Base-by-base conservation (phyloP, 2,329 filamentous ascomycete genomes). In the Ophiostoma ips region DNA sequence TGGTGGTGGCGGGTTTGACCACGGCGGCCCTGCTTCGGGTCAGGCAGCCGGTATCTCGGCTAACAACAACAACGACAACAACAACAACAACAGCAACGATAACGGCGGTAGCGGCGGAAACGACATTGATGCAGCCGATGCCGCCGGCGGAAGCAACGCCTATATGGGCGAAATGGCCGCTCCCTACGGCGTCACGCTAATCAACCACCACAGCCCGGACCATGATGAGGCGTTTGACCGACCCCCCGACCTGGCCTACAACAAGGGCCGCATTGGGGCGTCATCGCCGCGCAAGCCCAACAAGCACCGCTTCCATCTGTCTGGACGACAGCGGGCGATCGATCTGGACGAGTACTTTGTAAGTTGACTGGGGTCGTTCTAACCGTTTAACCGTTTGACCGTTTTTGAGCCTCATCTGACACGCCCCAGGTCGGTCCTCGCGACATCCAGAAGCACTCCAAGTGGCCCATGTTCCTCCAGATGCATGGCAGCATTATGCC, bases 381-480 rank as follows among this genome's bases (percentile, higher is more conserved):
- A n/a, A n/a, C n/a, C n/a, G n/a, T n/a, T n/a, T n/a, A n/a, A n/a
- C n/a, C n/a, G n/a, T n/a, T n/a, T n/a, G n/a, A n/a, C n/a, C n/a
- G n/a, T n/a, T n/a, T n/a, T n/a, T n/a, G n/a, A n/a, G n/a, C n/a
- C n/a, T n/a, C n/a, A n/a, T n/a, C n/a, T 15, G 11, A 3, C 8
- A 40, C 18, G 16, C 8, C 13, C 24, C 30, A 70, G 68, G 63
- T 62, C 15, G 78, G 77, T 13, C 85, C 85, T 50, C 53, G 56
- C 15, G 80, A 87, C 63, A 75, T 84, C 53, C 71, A 79, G 51
- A 78, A 79, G 58, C 84, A 88, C 64, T 87, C 83, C 24, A 88
- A 86, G 73, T 83, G 83, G 74, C 84, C 85, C 9, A 75, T 81
- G 57, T 87, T 88, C 62, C 65, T 89, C 59, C 81, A 84, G 55